phyloP scores from a whole-genome alignment of 352 stramenopile species.

The Phytophthora pini region DNA sequence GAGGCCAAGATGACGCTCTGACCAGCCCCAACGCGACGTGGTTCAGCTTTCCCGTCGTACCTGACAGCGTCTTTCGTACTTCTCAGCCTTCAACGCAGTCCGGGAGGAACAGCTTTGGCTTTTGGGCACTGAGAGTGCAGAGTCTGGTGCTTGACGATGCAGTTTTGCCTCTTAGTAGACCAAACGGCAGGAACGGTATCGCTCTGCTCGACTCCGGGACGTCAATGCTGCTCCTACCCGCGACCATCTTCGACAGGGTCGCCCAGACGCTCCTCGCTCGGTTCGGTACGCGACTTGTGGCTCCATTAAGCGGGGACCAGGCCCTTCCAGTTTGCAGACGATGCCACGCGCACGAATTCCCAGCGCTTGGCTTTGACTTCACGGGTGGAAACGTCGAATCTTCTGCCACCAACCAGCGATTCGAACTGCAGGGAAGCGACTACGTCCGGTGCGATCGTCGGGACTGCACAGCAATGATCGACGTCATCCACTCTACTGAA shows the following conservation, averaged over 20 bases:
- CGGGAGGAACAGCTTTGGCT: too few relatives aligned
- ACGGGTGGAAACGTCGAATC: neutral
- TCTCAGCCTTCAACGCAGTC: too few relatives aligned
- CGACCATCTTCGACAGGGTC: constrained; percentile 11
- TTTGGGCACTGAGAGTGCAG: too few relatives aligned
- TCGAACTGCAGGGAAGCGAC: constrained; percentile 29
- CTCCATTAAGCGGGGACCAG: neutral
- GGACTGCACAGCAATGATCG: constrained; percentile 32
- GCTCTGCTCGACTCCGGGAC: constrained; percentile 31
- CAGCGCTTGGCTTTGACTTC: constrained; percentile 22
- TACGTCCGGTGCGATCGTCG: constrained; percentile 32
- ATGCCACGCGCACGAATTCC: constrained; percentile 32
- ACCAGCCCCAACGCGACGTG: too few relatives aligned
- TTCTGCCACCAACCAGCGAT: constrained; percentile 5
- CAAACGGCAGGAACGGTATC: neutral
- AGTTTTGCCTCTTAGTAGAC: neutral
- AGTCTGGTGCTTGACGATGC: too few relatives aligned
- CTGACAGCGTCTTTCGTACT: too few relatives aligned
- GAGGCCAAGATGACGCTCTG: constrained; percentile 3
- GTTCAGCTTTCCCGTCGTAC: too few relatives aligned
- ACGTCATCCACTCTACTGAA: constrained; percentile 21
- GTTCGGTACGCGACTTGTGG: constrained; percentile 16
- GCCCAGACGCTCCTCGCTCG: constrained; percentile 9
- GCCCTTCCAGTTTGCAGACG: constrained; percentile 12
- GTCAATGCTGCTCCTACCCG: constrained; percentile 27